Base-by-base conservation (phyloP, 75 land plant species). In the Cupressus sempervirens region DNA sequence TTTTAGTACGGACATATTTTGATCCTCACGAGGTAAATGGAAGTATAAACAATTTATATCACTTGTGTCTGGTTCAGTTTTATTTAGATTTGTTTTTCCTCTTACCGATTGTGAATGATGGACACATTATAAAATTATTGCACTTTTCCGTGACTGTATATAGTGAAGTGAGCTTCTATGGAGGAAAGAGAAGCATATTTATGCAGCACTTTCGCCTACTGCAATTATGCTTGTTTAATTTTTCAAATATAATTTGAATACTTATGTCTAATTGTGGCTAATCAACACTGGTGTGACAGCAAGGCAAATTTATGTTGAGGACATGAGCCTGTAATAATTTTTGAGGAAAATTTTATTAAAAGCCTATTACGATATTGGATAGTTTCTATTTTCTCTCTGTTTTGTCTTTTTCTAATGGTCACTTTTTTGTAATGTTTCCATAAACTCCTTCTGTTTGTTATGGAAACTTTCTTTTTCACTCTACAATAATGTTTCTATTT, bases 1-100 rank as follows among this genome's bases (percentile, higher is more conserved):
- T 98, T 23, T 88, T 98, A 40, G 99, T 96, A 62, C 93, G 98
- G 46, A 94, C 98, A 68, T 98, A 98, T 85, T 98, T 98, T 91
- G 99, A 98, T 85, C 98, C 99, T 29, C 89, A 92, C 38, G 99
- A 98, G 99, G 99, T 98, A 52, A 58, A 82, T 45, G 46, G 30
- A 26, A 79, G 7, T 79, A 36, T 79, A 41, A 43, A 15, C 40
- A 34, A 7, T 38, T 40, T 76, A 76, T 1, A 7, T 20, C 15
- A 36, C 41, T 75, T 35, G 41, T 75, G 41, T 36, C 38, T 32
- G 23, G 6, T 76, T 76, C 7, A n/a, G 12, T n/a, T 79, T n/a
- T n/a, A 12, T 45, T 41, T 46, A 41, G 45, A 36, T 45, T 23
- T 3, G 3, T 16, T 26, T 36, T 79, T 41, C 14, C 4, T 45